A percentile compares a stretch with the other conserved stretches of the same genome.
phyloP scores from a whole-genome alignment of 345 rosid species.

The Cardamine chenopodiifolia region DNA sequence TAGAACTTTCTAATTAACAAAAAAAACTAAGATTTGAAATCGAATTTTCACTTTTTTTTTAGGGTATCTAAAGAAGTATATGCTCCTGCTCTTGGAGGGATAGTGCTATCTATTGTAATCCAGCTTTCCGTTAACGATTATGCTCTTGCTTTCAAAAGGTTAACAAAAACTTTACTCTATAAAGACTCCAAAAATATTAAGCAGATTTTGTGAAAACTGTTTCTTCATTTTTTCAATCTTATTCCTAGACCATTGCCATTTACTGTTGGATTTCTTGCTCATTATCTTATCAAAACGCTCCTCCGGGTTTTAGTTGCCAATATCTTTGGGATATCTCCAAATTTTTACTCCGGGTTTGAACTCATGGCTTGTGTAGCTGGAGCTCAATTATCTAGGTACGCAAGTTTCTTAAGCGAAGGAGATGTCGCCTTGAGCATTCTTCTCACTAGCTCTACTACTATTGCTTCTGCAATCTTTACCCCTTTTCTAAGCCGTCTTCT shows the following conservation, averaged over 20 bases:
- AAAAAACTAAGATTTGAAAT: no score
- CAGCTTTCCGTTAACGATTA: slow-evolving; percentile 80
- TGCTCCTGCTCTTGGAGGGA: slow-evolving; percentile 98
- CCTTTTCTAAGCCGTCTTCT: slow-evolving; percentile 45
- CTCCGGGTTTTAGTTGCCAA: slow-evolving; percentile 78
- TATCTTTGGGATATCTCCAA: slow-evolving; percentile 65
- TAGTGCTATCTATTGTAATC: slow-evolving; percentile 90
- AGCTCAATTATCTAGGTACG: slow-evolving; percentile 72
- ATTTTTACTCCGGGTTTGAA: slow-evolving; percentile 77
- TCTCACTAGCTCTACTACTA: slow-evolving; percentile 79
- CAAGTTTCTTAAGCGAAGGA: slow-evolving; percentile 46
- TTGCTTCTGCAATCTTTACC: slow-evolving; percentile 64
- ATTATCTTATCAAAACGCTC: slow-evolving; percentile 76
- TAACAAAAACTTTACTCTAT: slow-evolving; percentile 5
- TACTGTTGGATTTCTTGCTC: slow-evolving; percentile 72
- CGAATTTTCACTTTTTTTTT: slow-evolving; percentile 18
- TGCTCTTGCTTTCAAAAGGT: slow-evolving; percentile 88
- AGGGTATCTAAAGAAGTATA: slow-evolving; percentile 94
- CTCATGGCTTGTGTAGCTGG: slow-evolving; percentile 84
- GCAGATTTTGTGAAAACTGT: not conserved
- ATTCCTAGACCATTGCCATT: slow-evolving; percentile 76
- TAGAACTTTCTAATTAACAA: not conserved
- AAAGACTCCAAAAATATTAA: not conserved
- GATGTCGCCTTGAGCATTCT: slow-evolving; percentile 94
- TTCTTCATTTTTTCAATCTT: not conserved